Base-by-base conservation (phyloP, 768 basidiomycete genomes). In the Kwoniella sp. region DNA sequence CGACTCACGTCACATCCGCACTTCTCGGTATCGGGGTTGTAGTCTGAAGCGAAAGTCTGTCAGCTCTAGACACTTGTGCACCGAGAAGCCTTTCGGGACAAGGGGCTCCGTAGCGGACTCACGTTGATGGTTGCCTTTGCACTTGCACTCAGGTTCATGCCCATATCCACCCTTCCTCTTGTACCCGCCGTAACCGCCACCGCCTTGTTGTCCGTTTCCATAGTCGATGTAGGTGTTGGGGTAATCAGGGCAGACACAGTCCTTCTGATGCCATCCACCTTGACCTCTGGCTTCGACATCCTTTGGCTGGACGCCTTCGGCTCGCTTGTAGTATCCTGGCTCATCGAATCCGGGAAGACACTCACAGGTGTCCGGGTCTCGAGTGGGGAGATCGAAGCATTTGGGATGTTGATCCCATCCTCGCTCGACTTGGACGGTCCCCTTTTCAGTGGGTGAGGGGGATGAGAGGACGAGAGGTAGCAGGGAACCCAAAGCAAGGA, bases 191-290 rank as follows among this genome's bases (percentile, higher is more conserved):
- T 22, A 22, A 9, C 50, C 31, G 12, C 41, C 41, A 45, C 41
- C 41, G 15, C 41, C 41, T 11, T 45, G 41, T 3, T 30, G 34
- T 23, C 59, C 59, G 20, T 22, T 22, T 11, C 50, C 31, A 13
- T 22, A 61, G n/a, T 61, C 52, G 22, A 61, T 11, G 5, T 61
- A 34, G 37, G 60, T 61, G 38, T 61, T 54, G 9, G 60, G 60
- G 22, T 61, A 53, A 54, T 61, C 60, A 28, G 60, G 60, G 54
- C 60, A 61, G 34, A 61, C 52, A 54, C 60, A 61, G 7, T 61
- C 60, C 23, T 61, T 51, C 26, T 51, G 34, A 22, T 61, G 52
- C 30, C 38, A 15, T 52, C 48, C 58, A 15, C 50, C 31, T 60
- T 60, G 48, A 50, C 23, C 28, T 29, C 52, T 20, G 15, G 58